Conservation (phyloP, 169 alveolate species). For the Plasmodium knowlesi region DNA sequence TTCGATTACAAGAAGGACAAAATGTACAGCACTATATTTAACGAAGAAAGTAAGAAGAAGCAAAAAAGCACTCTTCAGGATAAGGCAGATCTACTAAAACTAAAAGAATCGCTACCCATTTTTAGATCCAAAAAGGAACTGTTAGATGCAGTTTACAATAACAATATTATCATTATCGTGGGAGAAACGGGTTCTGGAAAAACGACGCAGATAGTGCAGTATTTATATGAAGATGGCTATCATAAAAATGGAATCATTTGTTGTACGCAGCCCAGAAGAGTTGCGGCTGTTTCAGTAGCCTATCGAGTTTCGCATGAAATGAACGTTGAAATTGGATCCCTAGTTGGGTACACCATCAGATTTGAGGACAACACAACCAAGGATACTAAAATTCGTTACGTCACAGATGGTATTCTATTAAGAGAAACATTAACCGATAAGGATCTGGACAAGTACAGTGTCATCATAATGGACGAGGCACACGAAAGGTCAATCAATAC, state of each 20-base stretch:
- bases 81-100: constrained; percentile 47
- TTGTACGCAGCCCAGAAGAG: constrained; percentile 99
- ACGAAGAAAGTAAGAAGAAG: constrained; percentile 71
- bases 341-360: constrained; percentile 99
- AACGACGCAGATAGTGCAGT: constrained; percentile 97
- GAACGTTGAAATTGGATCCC: constrained; percentile 95
- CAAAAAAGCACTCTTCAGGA: constrained; percentile 56
- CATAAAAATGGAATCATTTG: constrained; percentile 95
- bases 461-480: constrained; percentile 99
- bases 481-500: constrained; percentile 99
- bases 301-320: constrained; percentile 99
- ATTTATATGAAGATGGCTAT: constrained; percentile 96
- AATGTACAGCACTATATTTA: constrained; percentile 78
- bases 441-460: constrained; percentile 97
- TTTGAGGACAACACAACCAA: constrained; percentile 98
- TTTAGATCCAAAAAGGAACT: constrained; percentile 83
- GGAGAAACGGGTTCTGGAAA: constrained; percentile 99
- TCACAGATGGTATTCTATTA: constrained; percentile 99
- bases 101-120: constrained; percentile 80
- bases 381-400: constrained; percentile 96
- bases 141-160: constrained; percentile 81
- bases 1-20: constrained; percentile 74
- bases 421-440: constrained; percentile 98
- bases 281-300: constrained; percentile 99
- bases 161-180: constrained; percentile 96